These are phyloP conservation scores for Physocladia obscura DNA, from an alignment of 192 early-diverging fungal genomes.

Conservation along the genomic window DNA sequence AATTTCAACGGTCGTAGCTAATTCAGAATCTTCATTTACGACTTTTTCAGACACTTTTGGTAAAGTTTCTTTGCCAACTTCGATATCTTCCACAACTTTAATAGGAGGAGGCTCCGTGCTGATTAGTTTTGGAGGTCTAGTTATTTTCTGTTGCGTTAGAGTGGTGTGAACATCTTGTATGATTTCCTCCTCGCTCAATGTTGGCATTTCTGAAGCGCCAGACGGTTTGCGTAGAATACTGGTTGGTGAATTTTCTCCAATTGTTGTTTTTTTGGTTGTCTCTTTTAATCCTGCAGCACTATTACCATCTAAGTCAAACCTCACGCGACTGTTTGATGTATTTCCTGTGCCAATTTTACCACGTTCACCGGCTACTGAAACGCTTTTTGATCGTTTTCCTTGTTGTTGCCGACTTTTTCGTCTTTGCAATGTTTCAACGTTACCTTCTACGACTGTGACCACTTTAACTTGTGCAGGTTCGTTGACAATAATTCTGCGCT, in stretches of 20 bases:
- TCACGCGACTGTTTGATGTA: background rate
- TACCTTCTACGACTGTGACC: slow-evolving; percentile 6
- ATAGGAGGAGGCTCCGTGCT: background rate
- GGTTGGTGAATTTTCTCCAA: background rate
- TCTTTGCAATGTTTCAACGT: too few relatives aligned
- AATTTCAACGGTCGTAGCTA: background rate
- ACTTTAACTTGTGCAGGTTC: background rate
- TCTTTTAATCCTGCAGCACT: too few relatives aligned
- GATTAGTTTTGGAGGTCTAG: background rate
- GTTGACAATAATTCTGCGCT: background rate
- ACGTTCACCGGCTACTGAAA: background rate
- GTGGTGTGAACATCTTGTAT: background rate
- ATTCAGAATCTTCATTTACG: background rate
- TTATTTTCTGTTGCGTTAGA: background rate
- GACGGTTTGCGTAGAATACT: slow-evolving; percentile 15
- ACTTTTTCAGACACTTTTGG: background rate
- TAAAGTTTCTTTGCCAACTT: background rate
- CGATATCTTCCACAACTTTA: background rate
- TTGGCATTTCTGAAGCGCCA: background rate
- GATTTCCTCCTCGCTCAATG: background rate
- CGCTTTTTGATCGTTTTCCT: background rate
- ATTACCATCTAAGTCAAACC: background rate
- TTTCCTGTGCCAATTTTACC: background rate
- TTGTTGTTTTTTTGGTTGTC: too few relatives aligned
- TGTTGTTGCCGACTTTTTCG: background rate